Evolutionary conservation across 257 asterid genomes (phyloP), one percentile per base, ranked within the genome.

Genomic region (Cinchona pubescens): DNA sequence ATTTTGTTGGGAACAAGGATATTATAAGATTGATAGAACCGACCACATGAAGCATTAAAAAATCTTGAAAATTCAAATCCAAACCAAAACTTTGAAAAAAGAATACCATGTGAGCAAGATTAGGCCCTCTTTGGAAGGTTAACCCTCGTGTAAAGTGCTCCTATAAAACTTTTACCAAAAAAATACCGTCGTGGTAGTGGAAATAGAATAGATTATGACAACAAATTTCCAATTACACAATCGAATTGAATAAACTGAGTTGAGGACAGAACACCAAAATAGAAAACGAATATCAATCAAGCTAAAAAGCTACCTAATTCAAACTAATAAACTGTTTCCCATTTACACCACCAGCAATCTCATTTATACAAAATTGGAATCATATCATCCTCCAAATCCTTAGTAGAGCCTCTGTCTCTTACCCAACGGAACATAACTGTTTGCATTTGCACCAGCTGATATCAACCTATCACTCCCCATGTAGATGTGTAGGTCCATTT

Each of bases 361-460:
- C 69, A 72, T 77, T 81, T 81, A 74, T 82, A 83, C 85, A 91
- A 87, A 90, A 87, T 38, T 73, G 56, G 65, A 69, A 73, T 40
- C 15, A 61, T 40, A 66, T 56, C 27, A 27, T 34, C 40, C 51
- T 79, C n/a, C 43, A 42, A 74, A 35, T 0, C 64, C 70, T 76
- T 75, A 86, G 62, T 64, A 59, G 62, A 89, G 74, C 75, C 97
- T 82, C 18, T 85, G 96, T 51, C 84, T 75, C 74, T 84, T 84
- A 27, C 69, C 80, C 49, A 67, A 6, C 18, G 77, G 48, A 69
- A 74, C 73, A 85, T 30, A 86, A 3, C 74, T 72, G 60, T 67
- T 78, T 37, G 43, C 42, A 75, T 72, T 77, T 73, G 85, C 68
- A 45, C 72, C 83, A 4, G 86, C 48, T 40, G 83, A 66, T 46